Base-by-base conservation (phyloP, 495 filamentous ascomycete species). In the Talaromyces liani region DNA sequence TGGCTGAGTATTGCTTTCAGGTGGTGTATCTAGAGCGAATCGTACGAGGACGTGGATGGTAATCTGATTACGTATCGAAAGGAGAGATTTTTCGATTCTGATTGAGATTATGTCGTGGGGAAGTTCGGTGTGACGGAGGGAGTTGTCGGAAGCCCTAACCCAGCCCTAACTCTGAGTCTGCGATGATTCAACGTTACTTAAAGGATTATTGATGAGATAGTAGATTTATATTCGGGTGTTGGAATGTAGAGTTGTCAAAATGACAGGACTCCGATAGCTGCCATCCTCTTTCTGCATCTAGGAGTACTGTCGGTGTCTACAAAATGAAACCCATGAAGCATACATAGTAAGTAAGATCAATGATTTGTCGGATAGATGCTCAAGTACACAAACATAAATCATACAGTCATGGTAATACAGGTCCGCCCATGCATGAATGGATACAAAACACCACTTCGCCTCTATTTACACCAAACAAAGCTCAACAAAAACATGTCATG, bases 391-490 rank as follows among this genome's bases (percentile, higher is more conserved):
- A 47, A 49, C 45, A 49, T 41, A 41, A 41, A 16, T 49, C 45
- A 49, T 49, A 49, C 45, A 49, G n/a, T 49, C 45, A 49, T 49
- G 45, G 18, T 49, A 20, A 45, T 49, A 49, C 45, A 49, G 5
- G 3, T 41, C 4, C 14, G 0, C 14, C 36, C 36, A 41, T 41
- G 36, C 36, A 41, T 6, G 18, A 25, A 53, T 53, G 27, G 2
- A 55, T 55, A 55, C 51, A 55, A 29, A 57, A 47, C 60, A 22
- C 7, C 39, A 61, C 61, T 39, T 61, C 60, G 58, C 57, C 39
- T 54, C 63, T 63, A 66, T 62, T 66, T 66, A 67, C 10, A 55
- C 41, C 47, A 61, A 16, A 71, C 69, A 63, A 60, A 39, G 10
- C 14, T 22, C 54, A 62, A 58, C 55, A n/a, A 2, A 33, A 58